A percentile compares a stretch with the other conserved stretches of the same genome.
phyloP scores from a whole-genome alignment of 1,284 basidiomycete species.

The Austropuccinia psidii region DNA sequence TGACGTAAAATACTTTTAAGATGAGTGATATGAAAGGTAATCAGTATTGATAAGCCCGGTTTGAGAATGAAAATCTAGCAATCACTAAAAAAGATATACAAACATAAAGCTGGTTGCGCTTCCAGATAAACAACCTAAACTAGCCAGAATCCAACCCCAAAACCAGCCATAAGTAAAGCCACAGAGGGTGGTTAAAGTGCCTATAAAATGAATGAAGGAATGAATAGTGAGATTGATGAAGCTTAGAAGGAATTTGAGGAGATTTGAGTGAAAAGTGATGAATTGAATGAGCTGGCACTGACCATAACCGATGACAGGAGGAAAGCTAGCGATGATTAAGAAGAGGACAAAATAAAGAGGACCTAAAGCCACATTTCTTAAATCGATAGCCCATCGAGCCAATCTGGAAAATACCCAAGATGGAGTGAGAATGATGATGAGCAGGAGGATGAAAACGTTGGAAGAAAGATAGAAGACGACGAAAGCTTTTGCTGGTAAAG shows the following conservation, averaged over 20 bases:
- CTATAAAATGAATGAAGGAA: neutral
- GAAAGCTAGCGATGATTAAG: constrained; percentile 26
- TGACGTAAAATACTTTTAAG: neutral
- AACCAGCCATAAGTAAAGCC: constrained; percentile 37
- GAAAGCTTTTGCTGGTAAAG: neutral
- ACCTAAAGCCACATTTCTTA: constrained; percentile 9
- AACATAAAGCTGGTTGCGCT: constrained; percentile 29
- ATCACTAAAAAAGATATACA: neutral
- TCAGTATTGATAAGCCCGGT: neutral
- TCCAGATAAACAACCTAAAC: constrained; percentile 19
- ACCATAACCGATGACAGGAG: constrained; percentile 35
- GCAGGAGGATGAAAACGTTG: constrained; percentile 14
- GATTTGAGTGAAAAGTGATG: neutral
- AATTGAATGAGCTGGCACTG: neutral
- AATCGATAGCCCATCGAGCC: constrained; percentile 20
- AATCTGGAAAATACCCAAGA: constrained; percentile 16
- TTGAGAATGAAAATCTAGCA: neutral
- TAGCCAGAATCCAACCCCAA: constrained; percentile 33
- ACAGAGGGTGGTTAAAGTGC: constrained; percentile 28
- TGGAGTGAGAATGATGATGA: constrained; percentile 26
- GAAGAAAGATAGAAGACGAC: constrained; percentile 1
- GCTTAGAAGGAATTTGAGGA: neutral
- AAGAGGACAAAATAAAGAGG: constrained; percentile 25
- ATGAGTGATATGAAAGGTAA: no score
- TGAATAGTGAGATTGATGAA: neutral